phyloP scores from a whole-genome alignment of 257 asterid genomes.

The Fraxinus cuspidata region DNA sequence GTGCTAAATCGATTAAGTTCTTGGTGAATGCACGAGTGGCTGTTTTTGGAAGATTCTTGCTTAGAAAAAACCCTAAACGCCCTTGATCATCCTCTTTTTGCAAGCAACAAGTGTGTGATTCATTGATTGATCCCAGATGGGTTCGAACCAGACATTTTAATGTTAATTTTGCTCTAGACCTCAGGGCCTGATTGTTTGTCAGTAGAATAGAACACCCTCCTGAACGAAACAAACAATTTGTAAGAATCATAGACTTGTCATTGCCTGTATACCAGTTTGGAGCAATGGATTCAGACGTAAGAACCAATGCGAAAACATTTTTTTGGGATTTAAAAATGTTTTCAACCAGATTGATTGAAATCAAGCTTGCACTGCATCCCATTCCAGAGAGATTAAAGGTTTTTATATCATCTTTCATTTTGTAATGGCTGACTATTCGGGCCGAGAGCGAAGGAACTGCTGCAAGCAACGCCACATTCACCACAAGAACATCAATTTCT shows the following conservation, averaged over 20 bases:
- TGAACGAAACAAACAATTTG: constrained; percentile 46
- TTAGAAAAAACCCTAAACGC: constrained; percentile 35
- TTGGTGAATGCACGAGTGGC: constrained; percentile 37
- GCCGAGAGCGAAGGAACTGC: constrained; percentile 35
- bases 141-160: constrained; percentile 41
- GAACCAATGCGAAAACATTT: constrained; percentile 38
- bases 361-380: constrained; percentile 51
- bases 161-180: constrained; percentile 25
- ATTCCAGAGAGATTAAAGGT: constrained; percentile 44
- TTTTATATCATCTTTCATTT: constrained; percentile 43
- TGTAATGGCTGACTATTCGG: constrained; percentile 34
- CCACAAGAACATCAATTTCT: constrained; percentile 40
- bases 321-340: constrained; percentile 31
- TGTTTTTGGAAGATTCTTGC: constrained; percentile 37
- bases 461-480: constrained; percentile 32
- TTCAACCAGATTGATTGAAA: constrained; percentile 41
- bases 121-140: constrained; percentile 40
- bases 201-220: constrained; percentile 51
- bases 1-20: constrained; percentile 36
- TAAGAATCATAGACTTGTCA: constrained; percentile 46
- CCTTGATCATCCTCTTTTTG: constrained; percentile 44
- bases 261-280: constrained; percentile 45
- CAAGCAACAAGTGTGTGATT: constrained; percentile 39
- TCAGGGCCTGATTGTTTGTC: constrained; percentile 33
- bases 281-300: constrained; percentile 42